These are phyloP conservation scores for Sungouiella thailandica DNA, from an alignment of 805 yeast genomes.

Conservation along the genomic window DNA sequence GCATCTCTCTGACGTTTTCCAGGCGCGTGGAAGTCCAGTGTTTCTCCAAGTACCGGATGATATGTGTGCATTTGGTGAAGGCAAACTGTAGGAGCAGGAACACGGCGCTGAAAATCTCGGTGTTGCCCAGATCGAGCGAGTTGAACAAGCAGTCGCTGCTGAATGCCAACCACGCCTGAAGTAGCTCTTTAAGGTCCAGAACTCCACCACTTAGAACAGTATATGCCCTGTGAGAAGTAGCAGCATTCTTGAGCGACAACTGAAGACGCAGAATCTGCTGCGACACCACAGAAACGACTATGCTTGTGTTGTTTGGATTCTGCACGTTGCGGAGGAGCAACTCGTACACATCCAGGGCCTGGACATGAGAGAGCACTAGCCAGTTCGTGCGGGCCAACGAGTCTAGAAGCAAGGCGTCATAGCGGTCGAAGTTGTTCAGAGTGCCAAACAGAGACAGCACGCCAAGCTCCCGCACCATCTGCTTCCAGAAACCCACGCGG, in stretches of 20 bases:
- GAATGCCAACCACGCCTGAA: slow-evolving; percentile 12
- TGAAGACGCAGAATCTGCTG: slow-evolving; percentile 5
- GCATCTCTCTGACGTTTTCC: slow-evolving; percentile 1
- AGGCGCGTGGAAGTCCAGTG: not conserved
- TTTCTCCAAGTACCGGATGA: slow-evolving; percentile 4
- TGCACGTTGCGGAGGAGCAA: slow-evolving; percentile 9
- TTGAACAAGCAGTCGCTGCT: slow-evolving; percentile 10
- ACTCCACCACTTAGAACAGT: slow-evolving; percentile 6
- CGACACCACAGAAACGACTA: slow-evolving; percentile 6
- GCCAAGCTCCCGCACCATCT: slow-evolving; percentile 13
- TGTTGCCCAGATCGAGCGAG: slow-evolving; percentile 17
- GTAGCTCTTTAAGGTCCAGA: slow-evolving; percentile 1
- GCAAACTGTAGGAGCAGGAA: slow-evolving; percentile 7
- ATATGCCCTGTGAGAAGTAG: slow-evolving; percentile 11
- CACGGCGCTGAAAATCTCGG: slow-evolving; percentile 21
- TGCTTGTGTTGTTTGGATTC: slow-evolving; percentile 11
- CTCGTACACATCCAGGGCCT: slow-evolving; percentile 4
- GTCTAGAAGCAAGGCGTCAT: slow-evolving; percentile 21
- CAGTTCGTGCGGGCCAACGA: slow-evolving; percentile 16
- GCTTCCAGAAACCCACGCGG: slow-evolving; percentile 26
- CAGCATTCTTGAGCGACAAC: not conserved
- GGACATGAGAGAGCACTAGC: slow-evolving; percentile 5
- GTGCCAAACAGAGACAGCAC: slow-evolving; percentile 5
- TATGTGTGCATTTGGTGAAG: slow-evolving; percentile 2
- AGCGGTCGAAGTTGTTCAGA: slow-evolving; percentile 6